Evolutionary conservation across 2,329 filamentous ascomycete species (phyloP), one percentile per base, ranked within the genome.

Genomic region (Cladosporium colombiae): DNA sequence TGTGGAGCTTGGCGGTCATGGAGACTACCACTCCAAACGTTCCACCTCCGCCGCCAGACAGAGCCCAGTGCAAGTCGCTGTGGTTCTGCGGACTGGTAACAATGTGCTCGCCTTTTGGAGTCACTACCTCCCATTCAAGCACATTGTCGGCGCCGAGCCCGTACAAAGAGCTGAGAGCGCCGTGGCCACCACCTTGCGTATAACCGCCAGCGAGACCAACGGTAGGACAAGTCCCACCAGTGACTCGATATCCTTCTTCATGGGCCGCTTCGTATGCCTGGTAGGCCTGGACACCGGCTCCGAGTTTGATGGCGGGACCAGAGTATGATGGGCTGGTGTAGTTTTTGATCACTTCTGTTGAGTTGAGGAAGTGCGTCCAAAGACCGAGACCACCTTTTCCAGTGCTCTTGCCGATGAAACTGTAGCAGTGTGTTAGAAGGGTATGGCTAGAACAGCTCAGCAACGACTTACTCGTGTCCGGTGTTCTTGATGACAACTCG

Each of bases 181-280:
- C 58, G 27, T 70, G 68, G 37, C 69, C 69, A 27, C 68, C 68
- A 4, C 86, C 86, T 52, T 52, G 49, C 72, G 87, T 84, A 3
- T 78, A 82, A 69, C 84, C 89, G 18, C 87, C 87, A 0, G 84
- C 82, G 7, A 86, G 69, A 1, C 86, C 86, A 5, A 89, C 86
- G 0, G 82, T 84, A 0, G 81, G 81, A 44, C 81, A 82, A 2
- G 81, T 81, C 1, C 86, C 87, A 1, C 83, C 84, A 0, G 89
- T 82, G 3, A 88, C 76, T 52, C 49, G 23, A 27, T 52, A 27
- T 52, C 23, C 49, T 27, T 11, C 49, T 52, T 16, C 69, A 58
- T 82, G 75, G 0, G 84, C 80, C 10, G 78, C 75, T 0, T 77
- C 71, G 67, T 86, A 84, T 1, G 84, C 74, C 6, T 85, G 79